These are phyloP conservation scores for Aureobasidium sp. DNA, from an alignment of 2,329 filamentous ascomycete species.

Conservation along the genomic window DNA sequence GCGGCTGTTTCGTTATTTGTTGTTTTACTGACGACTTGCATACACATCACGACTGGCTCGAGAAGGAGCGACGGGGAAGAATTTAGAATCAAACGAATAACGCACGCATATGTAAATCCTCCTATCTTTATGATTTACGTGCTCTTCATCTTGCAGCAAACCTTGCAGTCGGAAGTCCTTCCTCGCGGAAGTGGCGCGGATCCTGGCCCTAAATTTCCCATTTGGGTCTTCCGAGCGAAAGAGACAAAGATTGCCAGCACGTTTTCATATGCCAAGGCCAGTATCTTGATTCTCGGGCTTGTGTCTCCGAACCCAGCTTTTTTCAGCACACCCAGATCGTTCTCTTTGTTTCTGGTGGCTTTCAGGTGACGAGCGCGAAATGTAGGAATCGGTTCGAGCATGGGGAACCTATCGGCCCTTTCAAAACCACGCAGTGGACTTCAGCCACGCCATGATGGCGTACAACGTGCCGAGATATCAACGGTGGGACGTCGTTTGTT, in stretches of 20 bases:
- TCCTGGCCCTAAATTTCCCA: neutral
- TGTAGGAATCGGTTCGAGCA: neutral
- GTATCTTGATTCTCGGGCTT: neutral
- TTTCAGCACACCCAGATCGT: neutral
- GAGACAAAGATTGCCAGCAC: neutral
- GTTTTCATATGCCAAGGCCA: neutral
- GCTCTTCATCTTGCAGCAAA: neutral
- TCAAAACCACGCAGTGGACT: neutral
- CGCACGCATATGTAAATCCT: neutral
- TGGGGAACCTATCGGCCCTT: slow-evolving; percentile 7
- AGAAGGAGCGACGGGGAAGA: neutral
- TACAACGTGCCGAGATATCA: slow-evolving; percentile 4
- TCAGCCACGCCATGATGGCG: neutral
- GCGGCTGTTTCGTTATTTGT: neutral
- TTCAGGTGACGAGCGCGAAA: neutral
- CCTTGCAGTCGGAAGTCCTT: neutral
- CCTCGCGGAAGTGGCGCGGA: neutral
- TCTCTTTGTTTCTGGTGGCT: neutral
- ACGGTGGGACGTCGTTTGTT: neutral
- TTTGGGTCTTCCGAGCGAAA: slow-evolving; percentile 4
- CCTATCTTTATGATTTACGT: neutral
- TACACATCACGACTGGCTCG: neutral
- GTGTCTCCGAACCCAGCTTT: neutral
- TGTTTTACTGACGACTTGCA: neutral
- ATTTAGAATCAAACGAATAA: neutral